A percentile compares a stretch with the other conserved stretches of the same genome.
These are phyloP conservation scores for Naganishia friedmannii DNA, from an alignment of 768 basidiomycete species.

Conservation along the genomic window DNA sequence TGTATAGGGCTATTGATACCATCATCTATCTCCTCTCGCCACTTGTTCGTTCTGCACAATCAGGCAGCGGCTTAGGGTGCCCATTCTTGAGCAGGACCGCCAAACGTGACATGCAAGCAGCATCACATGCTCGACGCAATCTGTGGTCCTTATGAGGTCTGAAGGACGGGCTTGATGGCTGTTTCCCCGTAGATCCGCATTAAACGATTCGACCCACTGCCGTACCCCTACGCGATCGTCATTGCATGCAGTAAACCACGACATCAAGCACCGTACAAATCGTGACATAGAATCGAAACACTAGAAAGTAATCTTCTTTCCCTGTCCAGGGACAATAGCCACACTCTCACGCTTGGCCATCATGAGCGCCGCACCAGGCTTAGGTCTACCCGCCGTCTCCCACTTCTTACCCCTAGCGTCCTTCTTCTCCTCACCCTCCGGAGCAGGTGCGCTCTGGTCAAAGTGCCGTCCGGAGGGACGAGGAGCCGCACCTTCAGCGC, in stretches of 20 bases:
- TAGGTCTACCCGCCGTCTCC: conserved; percentile 49
- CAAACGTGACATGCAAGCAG: neutral
- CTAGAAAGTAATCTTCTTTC: conserved; percentile 55
- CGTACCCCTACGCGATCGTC: neutral
- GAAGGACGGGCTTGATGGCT: no score
- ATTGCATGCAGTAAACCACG: neutral
- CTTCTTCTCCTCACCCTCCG: conserved; percentile 31
- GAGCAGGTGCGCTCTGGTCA: conserved; percentile 24
- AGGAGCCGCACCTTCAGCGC: conserved; percentile 25
- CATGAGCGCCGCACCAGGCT: conserved; percentile 55
- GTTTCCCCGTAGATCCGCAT: no score
- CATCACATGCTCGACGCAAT: neutral
- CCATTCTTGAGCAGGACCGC: neutral
- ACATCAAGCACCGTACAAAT: neutral
- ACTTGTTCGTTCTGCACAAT: neutral
- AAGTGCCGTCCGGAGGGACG: conserved; percentile 29
- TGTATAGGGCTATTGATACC: conserved; percentile 19
- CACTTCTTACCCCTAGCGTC: conserved; percentile 51
- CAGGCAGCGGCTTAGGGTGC: neutral
- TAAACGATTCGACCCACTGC: neutral
- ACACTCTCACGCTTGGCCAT: conserved; percentile 54
- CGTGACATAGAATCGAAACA: conserved; percentile 22
- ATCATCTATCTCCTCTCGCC: conserved; percentile 2
- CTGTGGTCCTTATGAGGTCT: neutral
- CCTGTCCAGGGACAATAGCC: conserved; percentile 51